These are phyloP conservation scores for Ascochyta rabiei DNA, from an alignment of 2,329 filamentous ascomycete species.

Conservation along the genomic window DNA sequence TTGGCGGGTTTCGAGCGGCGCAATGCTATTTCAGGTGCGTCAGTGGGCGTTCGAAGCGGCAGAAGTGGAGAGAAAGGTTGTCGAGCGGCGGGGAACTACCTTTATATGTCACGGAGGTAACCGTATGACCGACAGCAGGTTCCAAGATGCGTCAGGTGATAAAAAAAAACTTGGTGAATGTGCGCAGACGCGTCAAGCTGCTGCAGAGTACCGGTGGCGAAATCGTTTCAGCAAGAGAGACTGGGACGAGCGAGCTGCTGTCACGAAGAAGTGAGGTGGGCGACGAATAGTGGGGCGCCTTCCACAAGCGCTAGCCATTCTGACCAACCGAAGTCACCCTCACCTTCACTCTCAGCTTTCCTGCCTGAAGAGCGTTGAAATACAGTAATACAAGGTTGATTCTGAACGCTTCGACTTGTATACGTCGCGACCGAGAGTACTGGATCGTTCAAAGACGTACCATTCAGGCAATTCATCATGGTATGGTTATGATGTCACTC, in stretches of 20 bases:
- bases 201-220: conserved; percentile 34
- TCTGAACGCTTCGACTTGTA: not conserved
- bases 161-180: conserved; percentile 11
- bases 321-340: conserved; percentile 17
- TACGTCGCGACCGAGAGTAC: not conserved
- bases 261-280: conserved; percentile 25
- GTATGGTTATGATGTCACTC: conserved; percentile 39
- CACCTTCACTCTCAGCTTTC: conserved; percentile 12
- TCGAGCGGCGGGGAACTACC: conserved; percentile 27
- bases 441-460: not conserved
- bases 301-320: conserved; percentile 27
- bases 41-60: conserved; percentile 22
- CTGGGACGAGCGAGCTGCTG: conserved; percentile 32
- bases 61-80: conserved; percentile 31
- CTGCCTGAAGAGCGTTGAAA: not conserved
- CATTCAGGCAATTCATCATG: conserved; percentile 21
- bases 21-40: conserved; percentile 17
- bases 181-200: conserved; percentile 25
- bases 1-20: conserved; percentile 8
- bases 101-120: conserved; percentile 29
- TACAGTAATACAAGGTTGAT: not conserved
- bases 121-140: conserved; percentile 20
- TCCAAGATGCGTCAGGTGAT: conserved; percentile 20
- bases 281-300: conserved; percentile 37
- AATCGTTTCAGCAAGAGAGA: conserved; percentile 22